These are phyloP conservation scores for Paraphoma chrysanthemicola DNA, from an alignment of 2,329 filamentous ascomycete genomes.

Conservation along the genomic window DNA sequence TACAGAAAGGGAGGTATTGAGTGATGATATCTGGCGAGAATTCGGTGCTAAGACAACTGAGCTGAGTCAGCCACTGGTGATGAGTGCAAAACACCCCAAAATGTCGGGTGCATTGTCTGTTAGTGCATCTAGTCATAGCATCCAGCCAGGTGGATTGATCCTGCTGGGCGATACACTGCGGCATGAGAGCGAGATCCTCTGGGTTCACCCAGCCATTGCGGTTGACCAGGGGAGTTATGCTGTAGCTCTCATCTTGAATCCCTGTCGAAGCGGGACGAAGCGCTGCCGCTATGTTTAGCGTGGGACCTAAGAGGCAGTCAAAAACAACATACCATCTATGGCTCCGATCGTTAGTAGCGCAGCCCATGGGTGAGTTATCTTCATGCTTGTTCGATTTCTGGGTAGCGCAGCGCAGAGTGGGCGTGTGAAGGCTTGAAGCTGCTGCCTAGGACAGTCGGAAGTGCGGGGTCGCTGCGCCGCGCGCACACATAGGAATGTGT, in stretches of 20 bases:
- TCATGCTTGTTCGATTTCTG: too few relatives aligned
- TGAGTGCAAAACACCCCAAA: slow-evolving; percentile 43
- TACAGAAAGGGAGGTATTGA: slow-evolving; percentile 35
- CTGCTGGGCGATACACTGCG: slow-evolving; percentile 46
- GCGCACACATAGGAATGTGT: too few relatives aligned
- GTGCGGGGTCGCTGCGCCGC: too few relatives aligned
- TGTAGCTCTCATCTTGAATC: not conserved
- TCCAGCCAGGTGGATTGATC: slow-evolving; percentile 38
- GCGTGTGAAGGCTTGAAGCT: too few relatives aligned
- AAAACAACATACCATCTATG: too few relatives aligned
- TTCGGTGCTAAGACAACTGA: slow-evolving; percentile 39
- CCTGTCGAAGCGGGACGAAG: not conserved
- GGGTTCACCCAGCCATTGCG: slow-evolving; percentile 42
- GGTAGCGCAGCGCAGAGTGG: too few relatives aligned
- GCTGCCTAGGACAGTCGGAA: too few relatives aligned
- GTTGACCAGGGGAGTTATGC: not conserved
- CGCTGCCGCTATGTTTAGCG: not conserved
- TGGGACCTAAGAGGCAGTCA: too few relatives aligned
- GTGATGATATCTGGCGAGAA: slow-evolving; percentile 36
- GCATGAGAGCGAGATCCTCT: slow-evolving; percentile 43
- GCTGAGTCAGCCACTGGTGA: slow-evolving; percentile 42
- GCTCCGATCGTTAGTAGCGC: too few relatives aligned
- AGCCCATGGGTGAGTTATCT: too few relatives aligned
- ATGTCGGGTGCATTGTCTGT: slow-evolving; percentile 36
- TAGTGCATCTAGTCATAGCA: slow-evolving; percentile 41